These are phyloP conservation scores for Phytophthora sp. DNA, from an alignment of 352 stramenopile genomes.

Conservation along the genomic window DNA sequence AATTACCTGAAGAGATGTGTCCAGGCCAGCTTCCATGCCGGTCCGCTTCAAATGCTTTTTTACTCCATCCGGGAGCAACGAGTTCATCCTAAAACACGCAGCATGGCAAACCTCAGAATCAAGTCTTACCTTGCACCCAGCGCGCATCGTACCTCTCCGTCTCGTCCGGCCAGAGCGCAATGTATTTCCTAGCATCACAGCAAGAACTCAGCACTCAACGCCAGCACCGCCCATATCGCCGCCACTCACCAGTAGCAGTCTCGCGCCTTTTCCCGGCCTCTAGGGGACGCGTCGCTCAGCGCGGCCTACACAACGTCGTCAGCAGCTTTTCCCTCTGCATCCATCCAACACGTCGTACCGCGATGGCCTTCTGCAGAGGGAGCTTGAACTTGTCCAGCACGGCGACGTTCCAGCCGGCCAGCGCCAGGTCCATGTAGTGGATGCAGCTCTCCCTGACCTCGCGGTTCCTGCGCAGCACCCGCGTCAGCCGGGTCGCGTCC, in stretches of 20 bases:
- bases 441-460: constrained; percentile 72
- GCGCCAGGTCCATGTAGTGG: constrained; percentile 49
- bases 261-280: constrained; percentile 56
- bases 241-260: constrained; percentile 64
- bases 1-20: constrained; percentile 41
- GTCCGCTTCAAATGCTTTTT: constrained; percentile 74
- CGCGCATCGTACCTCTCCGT: constrained; percentile 33
- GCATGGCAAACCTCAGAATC: neutral
- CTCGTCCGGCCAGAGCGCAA: constrained; percentile 52
- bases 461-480: constrained; percentile 44
- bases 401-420: constrained; percentile 40
- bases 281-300: constrained; percentile 64
- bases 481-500: neutral
- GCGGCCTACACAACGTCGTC: constrained; percentile 21
- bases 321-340: neutral
- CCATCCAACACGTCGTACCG: constrained; percentile 18
- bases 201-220: neutral
- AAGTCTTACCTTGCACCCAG: neutral
- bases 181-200: constrained; percentile 47
- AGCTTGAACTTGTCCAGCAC: constrained; percentile 53
- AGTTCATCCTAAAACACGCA: constrained; percentile 42
- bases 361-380: constrained; percentile 45
- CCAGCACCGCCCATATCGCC: neutral
- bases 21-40: constrained; percentile 35
- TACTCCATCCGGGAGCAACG: constrained; percentile 47